phyloP scores from a whole-genome alignment of 2,329 filamentous ascomycete species.

The Immersiporthe knoxdaviesiana region DNA sequence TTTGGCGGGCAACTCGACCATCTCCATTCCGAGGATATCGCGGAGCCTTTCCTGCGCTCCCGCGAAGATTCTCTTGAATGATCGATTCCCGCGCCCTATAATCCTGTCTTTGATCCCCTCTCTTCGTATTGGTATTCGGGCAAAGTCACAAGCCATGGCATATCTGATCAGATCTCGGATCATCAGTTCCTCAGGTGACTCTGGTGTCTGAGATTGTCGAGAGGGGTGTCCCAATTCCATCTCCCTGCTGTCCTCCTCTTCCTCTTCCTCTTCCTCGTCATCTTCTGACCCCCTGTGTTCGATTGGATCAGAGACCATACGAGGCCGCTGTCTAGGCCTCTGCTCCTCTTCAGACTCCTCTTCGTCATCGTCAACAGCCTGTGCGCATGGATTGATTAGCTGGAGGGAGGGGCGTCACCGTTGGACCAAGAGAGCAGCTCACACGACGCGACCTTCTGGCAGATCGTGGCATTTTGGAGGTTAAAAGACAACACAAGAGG shows the following conservation, averaged over 20 bases:
- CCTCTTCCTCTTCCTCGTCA: conserved; percentile 39
- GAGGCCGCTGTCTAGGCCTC: conserved; percentile 45
- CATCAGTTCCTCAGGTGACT: conserved; percentile 55
- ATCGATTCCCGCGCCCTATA: conserved; percentile 68
- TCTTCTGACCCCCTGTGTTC: conserved; percentile 36
- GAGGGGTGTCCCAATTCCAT: conserved; percentile 35
- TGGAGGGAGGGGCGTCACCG: neutral
- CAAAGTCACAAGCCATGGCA: conserved; percentile 67
- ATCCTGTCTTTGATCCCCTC: conserved; percentile 71
- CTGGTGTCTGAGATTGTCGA: conserved; percentile 42
- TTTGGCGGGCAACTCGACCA: conserved; percentile 78
- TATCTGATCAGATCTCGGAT: conserved; percentile 72
- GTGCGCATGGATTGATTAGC: conserved; percentile 10
- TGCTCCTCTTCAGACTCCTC: conserved; percentile 40
- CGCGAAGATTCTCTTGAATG: conserved; percentile 78
- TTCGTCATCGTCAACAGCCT: conserved; percentile 40
- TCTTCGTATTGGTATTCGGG: conserved; percentile 61
- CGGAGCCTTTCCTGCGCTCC: conserved; percentile 74
- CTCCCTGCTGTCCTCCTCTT: conserved; percentile 40
- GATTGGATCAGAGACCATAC: conserved; percentile 29
- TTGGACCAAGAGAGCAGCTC: conserved; percentile 9
- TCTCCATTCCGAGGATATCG: conserved; percentile 85
- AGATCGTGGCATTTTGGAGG: conserved; percentile 20
- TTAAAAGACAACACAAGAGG: neutral
- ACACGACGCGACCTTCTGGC: conserved; percentile 26